phyloP scores from a whole-genome alignment of 202 grass and related monocot species.

The Eragrostis tef region DNA sequence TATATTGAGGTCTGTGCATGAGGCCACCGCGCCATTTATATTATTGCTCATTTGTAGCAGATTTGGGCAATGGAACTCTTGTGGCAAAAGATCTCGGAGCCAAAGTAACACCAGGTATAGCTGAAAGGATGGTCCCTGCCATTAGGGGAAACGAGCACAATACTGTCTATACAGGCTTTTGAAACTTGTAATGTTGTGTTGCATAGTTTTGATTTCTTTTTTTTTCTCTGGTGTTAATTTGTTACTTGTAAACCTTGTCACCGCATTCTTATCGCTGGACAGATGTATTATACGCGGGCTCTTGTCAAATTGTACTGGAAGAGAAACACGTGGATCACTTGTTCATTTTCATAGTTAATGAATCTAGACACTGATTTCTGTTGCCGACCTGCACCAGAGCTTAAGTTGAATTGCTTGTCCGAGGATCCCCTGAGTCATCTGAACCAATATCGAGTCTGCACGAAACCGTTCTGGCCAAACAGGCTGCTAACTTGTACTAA shows the following conservation, averaged over 20 bases:
- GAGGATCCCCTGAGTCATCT: neutral
- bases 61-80: slow-evolving; percentile 15
- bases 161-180: neutral
- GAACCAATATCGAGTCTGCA: too few species aligned
- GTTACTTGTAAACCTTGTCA: slow-evolving; percentile 31
- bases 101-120: neutral
- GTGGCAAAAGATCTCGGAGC: slow-evolving; percentile 10
- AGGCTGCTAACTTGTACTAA: too few species aligned
- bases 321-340: slow-evolving; percentile 1
- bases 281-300: slow-evolving; percentile 32
- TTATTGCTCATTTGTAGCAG: slow-evolving; percentile 34
- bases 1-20: slow-evolving; percentile 25
- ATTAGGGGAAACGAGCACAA: neutral
- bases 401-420: neutral
- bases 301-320: slow-evolving; percentile 4
- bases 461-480: too few species aligned
- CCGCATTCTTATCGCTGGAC: slow-evolving; percentile 6
- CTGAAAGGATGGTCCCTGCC: slow-evolving; percentile 28
- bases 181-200: slow-evolving; percentile 43
- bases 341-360: neutral
- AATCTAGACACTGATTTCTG: neutral
- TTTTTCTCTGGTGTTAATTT: slow-evolving; percentile 1
- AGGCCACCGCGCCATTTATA: slow-evolving; percentile 10
- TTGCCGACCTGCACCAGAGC: neutral
- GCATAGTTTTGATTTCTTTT: slow-evolving; percentile 40